Conservation (phyloP, 148 eudicot genomes). For the Silene conica region DNA sequence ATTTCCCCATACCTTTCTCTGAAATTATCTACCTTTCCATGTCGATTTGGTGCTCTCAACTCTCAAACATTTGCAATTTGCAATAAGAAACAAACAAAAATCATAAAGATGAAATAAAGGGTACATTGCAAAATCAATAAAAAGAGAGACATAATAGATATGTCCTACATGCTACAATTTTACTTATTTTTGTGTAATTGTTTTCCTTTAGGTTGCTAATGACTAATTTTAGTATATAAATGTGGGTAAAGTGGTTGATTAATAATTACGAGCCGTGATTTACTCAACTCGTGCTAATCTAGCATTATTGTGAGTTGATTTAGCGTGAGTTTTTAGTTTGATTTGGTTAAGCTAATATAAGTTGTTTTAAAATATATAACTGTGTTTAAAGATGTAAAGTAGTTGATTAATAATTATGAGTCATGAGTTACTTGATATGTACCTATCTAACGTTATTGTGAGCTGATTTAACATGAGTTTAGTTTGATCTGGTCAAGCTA, state of each 20-base stretch:
- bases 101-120: slow-evolving; percentile 1
- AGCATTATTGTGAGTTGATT: background rate
- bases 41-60: slow-evolving; percentile 9
- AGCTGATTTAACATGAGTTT: too few relatives aligned
- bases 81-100: slow-evolving; percentile 19
- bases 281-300: too few relatives aligned
- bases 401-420: too few relatives aligned
- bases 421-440: too few relatives aligned
- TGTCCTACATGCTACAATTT: background rate
- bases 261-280: too few relatives aligned
- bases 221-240: background rate
- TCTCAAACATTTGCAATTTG: background rate
- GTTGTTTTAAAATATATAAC: too few relatives aligned
- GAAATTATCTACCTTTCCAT: background rate
- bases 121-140: background rate
- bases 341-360: too few relatives aligned
- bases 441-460: too few relatives aligned
- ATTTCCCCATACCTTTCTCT: slow-evolving; percentile 1
- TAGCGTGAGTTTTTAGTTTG: background rate
- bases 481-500: too few relatives aligned
- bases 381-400: too few relatives aligned
- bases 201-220: background rate
- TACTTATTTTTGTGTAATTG: background rate
- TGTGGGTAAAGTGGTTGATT: background rate
- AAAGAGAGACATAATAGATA: slow-evolving; percentile 8